Percentiles rank a stretch among this genome's conserved stretches.
Evolutionary conservation across 179 eudicot genomes (phyloP).

Genomic region (Monotropa hypopitys): DNA sequence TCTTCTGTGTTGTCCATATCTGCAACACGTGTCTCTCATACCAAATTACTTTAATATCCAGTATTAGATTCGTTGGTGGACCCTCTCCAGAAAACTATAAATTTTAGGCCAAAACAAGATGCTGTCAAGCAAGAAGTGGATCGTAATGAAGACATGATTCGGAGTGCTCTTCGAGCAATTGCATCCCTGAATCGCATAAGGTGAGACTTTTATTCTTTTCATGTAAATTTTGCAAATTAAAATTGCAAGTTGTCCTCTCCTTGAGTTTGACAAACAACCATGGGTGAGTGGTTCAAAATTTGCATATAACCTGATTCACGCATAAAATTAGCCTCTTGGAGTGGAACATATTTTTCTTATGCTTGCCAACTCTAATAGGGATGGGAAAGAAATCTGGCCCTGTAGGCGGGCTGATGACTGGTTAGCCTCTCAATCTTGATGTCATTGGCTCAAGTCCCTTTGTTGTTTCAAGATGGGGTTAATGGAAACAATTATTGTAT

Average conservation of each 20-base stretch:
- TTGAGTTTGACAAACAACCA: not conserved
- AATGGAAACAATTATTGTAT: not conserved
- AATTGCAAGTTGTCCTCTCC: not conserved
- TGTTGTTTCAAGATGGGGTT: not conserved
- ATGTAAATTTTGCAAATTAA: not conserved
- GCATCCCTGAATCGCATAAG: conserved; percentile 77
- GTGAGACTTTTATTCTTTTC: conserved; percentile 18
- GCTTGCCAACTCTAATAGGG: not conserved
- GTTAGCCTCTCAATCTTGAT: not conserved
- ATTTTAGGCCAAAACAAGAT: conserved; percentile 86
- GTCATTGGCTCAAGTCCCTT: not conserved
- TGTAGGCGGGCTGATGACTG: not conserved
- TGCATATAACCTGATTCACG: not conserved
- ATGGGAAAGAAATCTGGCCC: not conserved
- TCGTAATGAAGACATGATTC: conserved; percentile 96
- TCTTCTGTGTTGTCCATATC: not conserved
- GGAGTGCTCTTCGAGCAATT: conserved; percentile 88
- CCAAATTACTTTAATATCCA: conserved; percentile 19
- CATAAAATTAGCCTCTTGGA: not conserved
- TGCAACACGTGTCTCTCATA: conserved; percentile 4
- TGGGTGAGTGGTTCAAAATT: not conserved
- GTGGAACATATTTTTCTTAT: not conserved
- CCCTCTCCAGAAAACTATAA: conserved; percentile 83
- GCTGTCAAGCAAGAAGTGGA: conserved; percentile 99
- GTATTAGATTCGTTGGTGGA: conserved; percentile 95